phyloP scores from a whole-genome alignment of 192 early-diverging fungal species.

The Coemansia sp. region DNA sequence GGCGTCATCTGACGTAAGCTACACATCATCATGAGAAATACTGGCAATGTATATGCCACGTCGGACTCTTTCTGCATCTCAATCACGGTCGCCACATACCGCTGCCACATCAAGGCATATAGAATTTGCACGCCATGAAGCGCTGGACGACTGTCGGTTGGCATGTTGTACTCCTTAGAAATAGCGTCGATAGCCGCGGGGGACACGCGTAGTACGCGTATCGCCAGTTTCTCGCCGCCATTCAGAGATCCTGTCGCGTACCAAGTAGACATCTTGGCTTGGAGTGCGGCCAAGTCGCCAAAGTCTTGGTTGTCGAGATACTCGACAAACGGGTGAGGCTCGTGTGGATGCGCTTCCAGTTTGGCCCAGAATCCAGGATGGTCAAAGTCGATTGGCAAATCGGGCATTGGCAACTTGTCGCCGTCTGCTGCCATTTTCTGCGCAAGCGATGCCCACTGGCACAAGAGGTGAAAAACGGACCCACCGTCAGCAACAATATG shows the following conservation, averaged over 20 bases:
- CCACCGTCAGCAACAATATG: neutral
- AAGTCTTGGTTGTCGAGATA: neutral
- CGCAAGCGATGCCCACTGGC: neutral
- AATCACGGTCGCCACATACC: neutral
- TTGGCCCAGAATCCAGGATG: neutral
- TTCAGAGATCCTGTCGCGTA: neutral
- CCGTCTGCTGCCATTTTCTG: neutral
- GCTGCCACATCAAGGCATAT: neutral
- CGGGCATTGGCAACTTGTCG: neutral
- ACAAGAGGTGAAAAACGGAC: neutral
- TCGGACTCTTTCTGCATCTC: neutral
- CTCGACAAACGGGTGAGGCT: neutral
- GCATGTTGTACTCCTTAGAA: neutral
- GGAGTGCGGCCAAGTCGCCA: neutral
- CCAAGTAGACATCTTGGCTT: neutral
- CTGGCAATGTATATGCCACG: neutral
- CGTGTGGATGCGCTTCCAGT: neutral
- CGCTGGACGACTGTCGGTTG: neutral
- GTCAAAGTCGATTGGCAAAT: neutral
- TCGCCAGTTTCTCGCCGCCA: neutral
- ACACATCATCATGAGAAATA: constrained; percentile 28
- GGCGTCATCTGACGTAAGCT: constrained; percentile 18
- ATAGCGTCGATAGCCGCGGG: neutral
- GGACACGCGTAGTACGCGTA: neutral
- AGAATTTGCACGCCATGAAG: neutral